These are phyloP conservation scores for Coemansia sp. DNA, from an alignment of 192 early-diverging fungal genomes.

Conservation along the genomic window DNA sequence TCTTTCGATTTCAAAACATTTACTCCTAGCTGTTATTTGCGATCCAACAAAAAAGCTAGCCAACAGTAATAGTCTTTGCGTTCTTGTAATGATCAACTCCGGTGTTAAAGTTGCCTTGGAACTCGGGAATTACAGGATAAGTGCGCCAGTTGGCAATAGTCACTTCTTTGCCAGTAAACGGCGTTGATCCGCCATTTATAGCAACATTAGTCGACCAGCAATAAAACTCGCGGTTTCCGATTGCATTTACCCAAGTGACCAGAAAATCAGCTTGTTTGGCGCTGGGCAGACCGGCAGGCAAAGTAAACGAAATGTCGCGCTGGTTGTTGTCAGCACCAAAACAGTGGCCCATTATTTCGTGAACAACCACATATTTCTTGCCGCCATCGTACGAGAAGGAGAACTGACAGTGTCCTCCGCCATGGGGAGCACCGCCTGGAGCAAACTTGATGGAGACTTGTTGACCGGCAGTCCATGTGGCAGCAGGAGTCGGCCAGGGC, in stretches of 20 bases:
- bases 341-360: constrained; percentile 54
- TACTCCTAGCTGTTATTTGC: not conserved
- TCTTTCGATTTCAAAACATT: not conserved
- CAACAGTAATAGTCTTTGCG: constrained; percentile 40
- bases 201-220: constrained; percentile 73
- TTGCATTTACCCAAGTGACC: constrained; percentile 74
- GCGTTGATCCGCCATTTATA: constrained; percentile 46
- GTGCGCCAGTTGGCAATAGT: constrained; percentile 59
- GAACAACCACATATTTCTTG: constrained; percentile 56
- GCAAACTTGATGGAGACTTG: constrained; percentile 44
- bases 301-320: constrained; percentile 48
- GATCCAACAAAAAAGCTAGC: constrained; percentile 1
- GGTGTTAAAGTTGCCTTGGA: constrained; percentile 37
- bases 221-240: constrained; percentile 72
- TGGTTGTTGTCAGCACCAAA: constrained; percentile 27
- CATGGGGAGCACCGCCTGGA: constrained; percentile 46
- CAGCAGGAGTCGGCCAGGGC: constrained; percentile 32
- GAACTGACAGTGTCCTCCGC: constrained; percentile 63
- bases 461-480: constrained; percentile 54
- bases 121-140: constrained; percentile 59
- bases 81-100: constrained; percentile 33
- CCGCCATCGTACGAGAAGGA: constrained; percentile 60
- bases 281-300: constrained; percentile 57
- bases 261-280: constrained; percentile 51
- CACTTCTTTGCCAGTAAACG: constrained; percentile 56